These are phyloP conservation scores for Phaeosphaeriaceae sp. DNA, from an alignment of 2,329 filamentous ascomycete genomes.

Conservation along the genomic window DNA sequence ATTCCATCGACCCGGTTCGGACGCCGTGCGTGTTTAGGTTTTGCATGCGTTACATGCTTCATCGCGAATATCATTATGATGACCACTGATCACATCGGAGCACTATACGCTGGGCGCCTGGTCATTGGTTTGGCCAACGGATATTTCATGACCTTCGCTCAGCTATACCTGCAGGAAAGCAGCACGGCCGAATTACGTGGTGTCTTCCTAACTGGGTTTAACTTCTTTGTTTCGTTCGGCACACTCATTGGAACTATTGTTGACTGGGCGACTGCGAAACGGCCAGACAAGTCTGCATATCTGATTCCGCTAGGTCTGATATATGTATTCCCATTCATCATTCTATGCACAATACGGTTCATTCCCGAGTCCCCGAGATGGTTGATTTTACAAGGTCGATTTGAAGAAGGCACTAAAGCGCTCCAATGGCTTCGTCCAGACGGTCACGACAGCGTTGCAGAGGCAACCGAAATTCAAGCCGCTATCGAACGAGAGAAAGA, in stretches of 20 bases:
- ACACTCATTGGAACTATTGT: slow-evolving; percentile 57
- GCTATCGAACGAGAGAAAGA: slow-evolving; percentile 45
- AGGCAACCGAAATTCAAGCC: slow-evolving; percentile 37
- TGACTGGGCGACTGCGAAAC: slow-evolving; percentile 56
- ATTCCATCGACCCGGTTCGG: slow-evolving; percentile 52
- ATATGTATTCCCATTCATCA: slow-evolving; percentile 54
- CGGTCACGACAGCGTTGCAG: slow-evolving; percentile 48
- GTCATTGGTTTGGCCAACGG: slow-evolving; percentile 64
- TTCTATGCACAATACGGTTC: slow-evolving; percentile 46
- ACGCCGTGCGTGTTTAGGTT: slow-evolving; percentile 53
- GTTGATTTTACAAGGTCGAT: slow-evolving; percentile 40
- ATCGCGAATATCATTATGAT: slow-evolving; percentile 65
- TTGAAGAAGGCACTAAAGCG: slow-evolving; percentile 46
- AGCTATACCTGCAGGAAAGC: slow-evolving; percentile 59
- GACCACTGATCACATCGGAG: slow-evolving; percentile 59
- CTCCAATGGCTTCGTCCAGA: slow-evolving; percentile 45
- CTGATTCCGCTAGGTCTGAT: slow-evolving; percentile 61
- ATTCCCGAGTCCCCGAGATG: slow-evolving; percentile 42
- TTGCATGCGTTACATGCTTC: slow-evolving; percentile 58
- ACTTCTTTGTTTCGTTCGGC: slow-evolving; percentile 57
- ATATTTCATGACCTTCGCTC: slow-evolving; percentile 62
- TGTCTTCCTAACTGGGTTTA: slow-evolving; percentile 56
- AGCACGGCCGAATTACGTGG: slow-evolving; percentile 59
- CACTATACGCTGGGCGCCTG: slow-evolving; percentile 62
- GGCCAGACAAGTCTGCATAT: slow-evolving; percentile 45